phyloP scores from a whole-genome alignment of 176 grass and related monocot species.

The Bromus sterilis region DNA sequence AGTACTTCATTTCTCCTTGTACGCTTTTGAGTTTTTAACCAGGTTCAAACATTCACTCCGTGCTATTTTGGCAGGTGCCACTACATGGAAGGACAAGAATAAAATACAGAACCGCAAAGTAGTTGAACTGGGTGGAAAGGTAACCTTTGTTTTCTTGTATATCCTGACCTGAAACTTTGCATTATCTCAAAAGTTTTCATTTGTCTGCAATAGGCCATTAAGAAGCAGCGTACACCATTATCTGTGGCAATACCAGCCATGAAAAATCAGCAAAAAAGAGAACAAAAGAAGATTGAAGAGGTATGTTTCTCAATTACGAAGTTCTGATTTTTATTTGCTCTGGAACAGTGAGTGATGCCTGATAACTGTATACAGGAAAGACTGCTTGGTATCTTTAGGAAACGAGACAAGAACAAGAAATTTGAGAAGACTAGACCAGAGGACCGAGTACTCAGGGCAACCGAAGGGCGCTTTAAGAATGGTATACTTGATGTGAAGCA shows the following conservation, averaged over 20 bases:
- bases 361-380: slow-evolving; percentile 49
- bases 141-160: slow-evolving; percentile 4
- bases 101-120: slow-evolving; percentile 75
- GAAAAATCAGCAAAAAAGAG: slow-evolving; percentile 75
- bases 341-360: not conserved
- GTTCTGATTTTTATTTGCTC: not conserved
- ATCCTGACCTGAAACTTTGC: not conserved
- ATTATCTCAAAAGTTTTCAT: not conserved
- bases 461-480: slow-evolving; percentile 83
- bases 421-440: slow-evolving; percentile 61
- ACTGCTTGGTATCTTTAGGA: slow-evolving; percentile 61
- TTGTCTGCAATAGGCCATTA: slow-evolving; percentile 49
- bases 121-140: slow-evolving; percentile 81
- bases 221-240: slow-evolving; percentile 70
- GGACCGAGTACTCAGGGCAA: slow-evolving; percentile 57
- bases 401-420: slow-evolving; percentile 33
- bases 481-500: slow-evolving; percentile 89
- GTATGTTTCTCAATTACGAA: slow-evolving; percentile 17
- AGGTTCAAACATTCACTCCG: not conserved
- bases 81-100: slow-evolving; percentile 81
- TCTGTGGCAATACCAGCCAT: slow-evolving; percentile 82
- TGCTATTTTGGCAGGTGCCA: slow-evolving; percentile 43
- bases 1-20: not conserved
- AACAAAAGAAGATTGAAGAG: slow-evolving; percentile 76
- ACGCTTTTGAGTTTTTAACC: not conserved